Evolutionary conservation across 177 flowering plant genomes (phyloP), one percentile per base, ranked within the genome.

Genomic region (Vitis hybrid): DNA sequence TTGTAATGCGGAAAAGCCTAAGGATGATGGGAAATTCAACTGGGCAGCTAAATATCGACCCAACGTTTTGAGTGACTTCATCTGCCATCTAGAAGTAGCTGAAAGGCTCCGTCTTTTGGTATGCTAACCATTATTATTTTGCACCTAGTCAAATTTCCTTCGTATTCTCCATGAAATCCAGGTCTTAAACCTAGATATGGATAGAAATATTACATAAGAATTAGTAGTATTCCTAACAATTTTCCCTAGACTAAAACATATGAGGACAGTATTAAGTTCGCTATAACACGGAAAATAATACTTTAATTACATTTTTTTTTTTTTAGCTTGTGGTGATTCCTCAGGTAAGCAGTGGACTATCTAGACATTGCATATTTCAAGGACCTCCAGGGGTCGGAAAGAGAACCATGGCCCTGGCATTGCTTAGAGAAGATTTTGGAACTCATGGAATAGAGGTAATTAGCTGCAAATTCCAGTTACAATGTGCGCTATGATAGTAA

Each of bases 321-420:
- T 26, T 26, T 26, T 26, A 2, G 30, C 4, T 26, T 26, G 30
- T 7, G 45, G 45, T 39, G 45, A 39, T 39, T 39, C 45, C 7
- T 15, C 64, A 61, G 64, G 64, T 34, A 18, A 32, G 49, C 13
- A 61, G 17, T 14, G 64, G 64, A 61, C 8, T 39, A 15, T 17
- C 14, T 48, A 26, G 66, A 17, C 51, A 49, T 13, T 45, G 17
- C n/a, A 63, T 63, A 63, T 45, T 63, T 48, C 32, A 45, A 49
- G 66, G 66, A 63, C 26, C 66, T 63, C 26, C 52, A 45, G 66
- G 66, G 12, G 26, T 63, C 3, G 66, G 66, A 3, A 63, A 63
- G 54, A 63, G 66, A 49, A 48, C 66, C 5, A 17, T 63, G 66
- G 54, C 34, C 15, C 11, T 34, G 50, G 21, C 50, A 62, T 32